phyloP scores from a whole-genome alignment of 176 grass and related monocot genomes.

The Alloteropsis semialata region DNA sequence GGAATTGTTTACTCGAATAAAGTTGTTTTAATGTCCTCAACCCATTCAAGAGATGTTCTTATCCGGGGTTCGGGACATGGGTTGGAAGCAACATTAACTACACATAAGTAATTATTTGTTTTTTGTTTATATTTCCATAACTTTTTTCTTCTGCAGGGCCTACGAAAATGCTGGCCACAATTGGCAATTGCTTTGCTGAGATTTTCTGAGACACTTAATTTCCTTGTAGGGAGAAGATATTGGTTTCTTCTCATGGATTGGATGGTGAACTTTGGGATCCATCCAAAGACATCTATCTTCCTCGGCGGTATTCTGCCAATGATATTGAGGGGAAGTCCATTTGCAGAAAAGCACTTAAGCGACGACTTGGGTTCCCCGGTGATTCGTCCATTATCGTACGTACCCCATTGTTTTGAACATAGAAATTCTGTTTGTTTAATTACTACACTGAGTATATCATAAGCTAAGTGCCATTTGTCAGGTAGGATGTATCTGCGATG shows the following conservation, averaged over 20 bases:
- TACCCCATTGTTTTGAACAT: neutral
- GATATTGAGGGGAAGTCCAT: slow-evolving; percentile 46
- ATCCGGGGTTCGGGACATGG: slow-evolving; percentile 42
- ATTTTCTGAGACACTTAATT: slow-evolving; percentile 1
- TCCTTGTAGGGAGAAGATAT: slow-evolving; percentile 49
- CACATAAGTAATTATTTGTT: slow-evolving; percentile 40
- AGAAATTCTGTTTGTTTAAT: neutral
- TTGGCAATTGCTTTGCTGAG: neutral
- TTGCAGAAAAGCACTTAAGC: slow-evolving; percentile 50
- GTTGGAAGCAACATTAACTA: slow-evolving; percentile 54
- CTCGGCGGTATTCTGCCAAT: slow-evolving; percentile 45
- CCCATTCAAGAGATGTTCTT: slow-evolving; percentile 29
- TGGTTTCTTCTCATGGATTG: slow-evolving; percentile 43
- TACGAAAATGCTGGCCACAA: neutral
- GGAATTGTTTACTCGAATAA: slow-evolving; percentile 72
- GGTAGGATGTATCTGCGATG: slow-evolving; percentile 49
- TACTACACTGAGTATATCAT: neutral
- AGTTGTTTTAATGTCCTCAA: slow-evolving; percentile 53
- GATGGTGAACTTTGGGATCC: slow-evolving; percentile 52
- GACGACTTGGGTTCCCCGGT: slow-evolving; percentile 20
- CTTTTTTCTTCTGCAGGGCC: neutral
- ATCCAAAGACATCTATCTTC: slow-evolving; percentile 50
- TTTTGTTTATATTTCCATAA: neutral
- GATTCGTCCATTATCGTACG: slow-evolving; percentile 39
- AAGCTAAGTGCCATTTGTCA: slow-evolving; percentile 14